These are phyloP conservation scores for Cymbopogon citratus DNA, from an alignment of 176 grass and related monocot genomes.

Conservation along the genomic window DNA sequence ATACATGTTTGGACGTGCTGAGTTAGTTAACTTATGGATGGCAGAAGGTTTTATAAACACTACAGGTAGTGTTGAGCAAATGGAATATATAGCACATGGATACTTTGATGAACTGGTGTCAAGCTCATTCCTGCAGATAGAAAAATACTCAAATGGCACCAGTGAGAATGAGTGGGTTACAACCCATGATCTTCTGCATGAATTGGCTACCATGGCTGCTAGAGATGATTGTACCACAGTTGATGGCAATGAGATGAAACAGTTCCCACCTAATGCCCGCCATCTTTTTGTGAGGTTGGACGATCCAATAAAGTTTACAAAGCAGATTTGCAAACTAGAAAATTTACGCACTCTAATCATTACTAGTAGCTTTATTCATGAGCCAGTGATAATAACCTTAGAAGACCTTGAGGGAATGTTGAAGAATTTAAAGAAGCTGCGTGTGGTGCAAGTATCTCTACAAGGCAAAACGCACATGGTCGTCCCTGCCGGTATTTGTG, in stretches of 20 bases:
- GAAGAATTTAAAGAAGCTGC: constrained; percentile 4
- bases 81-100: not conserved
- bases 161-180: not conserved
- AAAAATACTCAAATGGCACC: not conserved
- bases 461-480: too few species aligned
- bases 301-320: not conserved
- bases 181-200: constrained; percentile 35
- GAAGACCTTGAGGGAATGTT: not conserved
- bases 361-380: not conserved
- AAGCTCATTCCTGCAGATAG: constrained; percentile 23
- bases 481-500: too few species aligned
- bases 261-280: not conserved
- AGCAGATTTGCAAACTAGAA: constrained; percentile 18
- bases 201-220: constrained; percentile 1
- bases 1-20: not conserved
- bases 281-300: constrained; percentile 27
- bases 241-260: not conserved
- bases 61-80: not conserved
- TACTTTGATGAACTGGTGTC: constrained; percentile 30
- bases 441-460: not conserved
- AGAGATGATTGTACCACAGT: not conserved
- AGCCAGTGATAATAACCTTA: not conserved
- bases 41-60: constrained; percentile 32
- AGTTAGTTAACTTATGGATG: constrained; percentile 31
- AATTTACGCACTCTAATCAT: constrained; percentile 27